Percentiles rank a stretch among this genome's conserved stretches.
These are phyloP conservation scores for Aquanectria penicillioides DNA, from an alignment of 2,329 filamentous ascomycete genomes.

Conservation along the genomic window DNA sequence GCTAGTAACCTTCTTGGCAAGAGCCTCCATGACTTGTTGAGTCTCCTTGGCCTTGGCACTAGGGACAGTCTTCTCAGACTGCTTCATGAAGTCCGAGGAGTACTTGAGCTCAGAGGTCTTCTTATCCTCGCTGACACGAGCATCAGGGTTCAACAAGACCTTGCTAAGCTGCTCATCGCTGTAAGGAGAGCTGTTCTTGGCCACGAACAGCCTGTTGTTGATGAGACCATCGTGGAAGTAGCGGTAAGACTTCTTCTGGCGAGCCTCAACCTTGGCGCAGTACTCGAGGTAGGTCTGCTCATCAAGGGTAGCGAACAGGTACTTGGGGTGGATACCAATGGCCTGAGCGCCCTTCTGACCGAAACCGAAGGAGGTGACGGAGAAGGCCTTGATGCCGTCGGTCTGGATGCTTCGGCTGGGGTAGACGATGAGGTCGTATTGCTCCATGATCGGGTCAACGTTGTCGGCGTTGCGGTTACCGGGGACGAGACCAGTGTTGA, in stretches of 20 bases:
- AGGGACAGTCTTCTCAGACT: slow-evolving; percentile 64
- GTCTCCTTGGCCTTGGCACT: slow-evolving; percentile 68
- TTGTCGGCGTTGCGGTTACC: slow-evolving; percentile 99
- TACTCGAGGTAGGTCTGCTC: slow-evolving; percentile 84
- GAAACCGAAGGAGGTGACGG: slow-evolving; percentile 98
- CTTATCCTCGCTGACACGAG: slow-evolving; percentile 85
- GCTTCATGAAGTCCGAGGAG: slow-evolving; percentile 74
- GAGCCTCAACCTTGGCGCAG: slow-evolving; percentile 85
- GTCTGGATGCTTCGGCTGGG: slow-evolving; percentile 96
- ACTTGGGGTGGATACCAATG: slow-evolving; percentile 96
- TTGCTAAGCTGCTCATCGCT: slow-evolving; percentile 85
- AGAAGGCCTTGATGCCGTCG: slow-evolving; percentile 98
- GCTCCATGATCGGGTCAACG: slow-evolving; percentile 93
- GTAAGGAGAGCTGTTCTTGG: slow-evolving; percentile 92
- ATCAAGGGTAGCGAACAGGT: slow-evolving; percentile 94
- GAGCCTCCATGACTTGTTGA: slow-evolving; percentile 78
- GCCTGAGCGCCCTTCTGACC: slow-evolving; percentile 98
- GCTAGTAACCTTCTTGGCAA: slow-evolving; percentile 70
- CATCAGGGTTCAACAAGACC: slow-evolving; percentile 93
- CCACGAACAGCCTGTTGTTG: slow-evolving; percentile 97
- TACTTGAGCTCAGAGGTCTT: slow-evolving; percentile 85
- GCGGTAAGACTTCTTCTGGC: slow-evolving; percentile 98
- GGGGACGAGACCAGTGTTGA: slow-evolving; percentile 93
- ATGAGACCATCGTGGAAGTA: slow-evolving; percentile 99
- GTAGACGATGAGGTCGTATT: slow-evolving; percentile 98